Base-by-base conservation (phyloP, 2,329 filamentous ascomycete species). In the Torrubiellomyces zombiae region DNA sequence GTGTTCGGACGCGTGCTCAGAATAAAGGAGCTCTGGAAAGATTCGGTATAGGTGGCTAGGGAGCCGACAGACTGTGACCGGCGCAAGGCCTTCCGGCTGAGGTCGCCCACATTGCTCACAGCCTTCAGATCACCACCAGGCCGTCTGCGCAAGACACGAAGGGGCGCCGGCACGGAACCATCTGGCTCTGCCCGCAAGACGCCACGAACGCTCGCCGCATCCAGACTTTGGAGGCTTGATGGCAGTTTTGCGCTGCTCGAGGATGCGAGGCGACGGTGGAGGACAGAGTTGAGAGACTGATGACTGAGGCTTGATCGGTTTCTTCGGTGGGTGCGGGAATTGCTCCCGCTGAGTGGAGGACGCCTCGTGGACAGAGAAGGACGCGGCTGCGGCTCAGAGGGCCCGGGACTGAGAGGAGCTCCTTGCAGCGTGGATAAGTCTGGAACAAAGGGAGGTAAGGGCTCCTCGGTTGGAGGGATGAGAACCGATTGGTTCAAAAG, bases 61-160 rank as follows among this genome's bases (percentile, higher is more conserved):
- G 70, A 74, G 2, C 63, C 68, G 3, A 64, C 60, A 9, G 69
- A 75, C 19, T 55, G 60, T 10, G 68, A 67, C 40, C 58, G 58
- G 26, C 60, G 56, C 20, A 69, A 38, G 2, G 53, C 48, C 9
- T 51, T 40, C 7, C 50, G 42, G 22, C 73, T 65, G 4, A 74
- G 45, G 16, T 79, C 73, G 20, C 65, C 64, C 16, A 75, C 66
- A 30, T 74, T 75, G 11, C 62, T 63, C 18, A 67, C 75, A 10
- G 72, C 75, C 32, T 75, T 66, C 23, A 89, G 51, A 44, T 86
- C 72, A 17, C 80, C 78, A 23, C 79, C 80, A 6, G 78, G 80
- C 9, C 74, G 63, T 42, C 80, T 60, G 31, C 80, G 64, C 32
- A 89, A 59, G 20, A 75, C 59, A 21, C 73, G 66, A 6, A 67